phyloP scores from a whole-genome alignment of 139 green algal species.

The Haematococcus sp. region DNA sequence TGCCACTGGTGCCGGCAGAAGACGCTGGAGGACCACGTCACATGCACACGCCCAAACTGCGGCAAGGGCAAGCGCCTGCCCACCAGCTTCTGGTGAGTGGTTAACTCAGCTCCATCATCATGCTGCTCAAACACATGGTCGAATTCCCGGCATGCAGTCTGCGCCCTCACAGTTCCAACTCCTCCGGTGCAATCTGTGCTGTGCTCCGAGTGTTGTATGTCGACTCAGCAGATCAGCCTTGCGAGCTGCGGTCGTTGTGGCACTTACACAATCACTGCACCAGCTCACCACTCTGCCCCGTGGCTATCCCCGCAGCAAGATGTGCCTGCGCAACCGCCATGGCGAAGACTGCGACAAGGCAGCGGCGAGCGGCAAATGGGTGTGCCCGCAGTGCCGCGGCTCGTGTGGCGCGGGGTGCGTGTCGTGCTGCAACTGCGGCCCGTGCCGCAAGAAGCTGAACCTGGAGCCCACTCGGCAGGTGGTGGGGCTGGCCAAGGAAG shows the following conservation, averaged over 20 bases:
- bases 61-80: conserved; percentile 55
- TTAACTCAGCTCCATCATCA: no score
- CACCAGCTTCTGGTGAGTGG: conserved; percentile 66
- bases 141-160: no score
- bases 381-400: conserved; percentile 74
- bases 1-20: conserved; percentile 90
- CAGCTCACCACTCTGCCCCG: no score
- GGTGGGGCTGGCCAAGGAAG: conserved; percentile 34
- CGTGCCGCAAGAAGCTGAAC: conserved; percentile 71
- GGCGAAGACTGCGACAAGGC: conserved; percentile 65
- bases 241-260: no score
- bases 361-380: conserved; percentile 53
- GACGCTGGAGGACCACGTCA: conserved; percentile 75
- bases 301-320: conserved; percentile 42
- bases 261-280: no score
- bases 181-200: background rate
- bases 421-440: conserved; percentile 82
- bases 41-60: conserved; percentile 60
- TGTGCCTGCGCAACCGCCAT: conserved; percentile 77
- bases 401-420: conserved; percentile 70
- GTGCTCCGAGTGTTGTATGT: no score
- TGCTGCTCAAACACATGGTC: no score
- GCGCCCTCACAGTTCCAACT: no score
- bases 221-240: no score
- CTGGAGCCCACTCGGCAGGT: conserved; percentile 71